Evolutionary conservation across 805 yeast species (phyloP), one percentile per base, ranked within the genome.

Genomic region (Yamadazyma phyllophila): DNA sequence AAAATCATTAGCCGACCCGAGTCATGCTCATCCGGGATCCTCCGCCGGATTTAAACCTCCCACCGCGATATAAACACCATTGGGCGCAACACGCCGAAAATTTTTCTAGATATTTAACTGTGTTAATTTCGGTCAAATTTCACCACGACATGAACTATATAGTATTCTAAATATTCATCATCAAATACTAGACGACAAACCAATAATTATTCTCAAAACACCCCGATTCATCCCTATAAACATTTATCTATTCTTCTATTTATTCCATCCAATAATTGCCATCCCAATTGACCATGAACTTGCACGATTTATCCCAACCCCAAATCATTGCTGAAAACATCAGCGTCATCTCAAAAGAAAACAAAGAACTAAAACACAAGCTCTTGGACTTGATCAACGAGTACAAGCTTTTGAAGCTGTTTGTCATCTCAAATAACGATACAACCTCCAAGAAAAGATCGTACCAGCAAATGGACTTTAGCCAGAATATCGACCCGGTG

Each of bases 341-440:
- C 33, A 42, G 45, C 16, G 31, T 43, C 7, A 55, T 68, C 13
- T 66, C 62, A 31, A 46, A 53, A 14, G 76, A 71, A 47, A 71
- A 71, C 49, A 50, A 57, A 41, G 59, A 60, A 26, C 60, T 71
- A 40, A 71, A 71, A 42, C 49, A 62, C 8, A 61, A 62, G 41
- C 54, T 71, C 29, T 58, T 71, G 34, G 55, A 61, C 35, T 58
- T 71, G 41, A 69, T 71, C 26, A 67, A 69, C 44, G 75, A 71
- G 47, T 71, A 71, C 52, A 69, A 69, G 47, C 55, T 63, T 35
- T 56, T 71, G 48, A 62, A 62, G 46, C 57, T 56, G 38, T 55
- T 58, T 51, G 70, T 69, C 4, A 36, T 46, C 12, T 12, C 20
- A 15, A 31, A 45, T 20, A 42, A 42, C 15, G 30, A 38, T 13